These are phyloP conservation scores for Trichomonas gallinae DNA, from an alignment of 208 protist species.

Conservation along the genomic window DNA sequence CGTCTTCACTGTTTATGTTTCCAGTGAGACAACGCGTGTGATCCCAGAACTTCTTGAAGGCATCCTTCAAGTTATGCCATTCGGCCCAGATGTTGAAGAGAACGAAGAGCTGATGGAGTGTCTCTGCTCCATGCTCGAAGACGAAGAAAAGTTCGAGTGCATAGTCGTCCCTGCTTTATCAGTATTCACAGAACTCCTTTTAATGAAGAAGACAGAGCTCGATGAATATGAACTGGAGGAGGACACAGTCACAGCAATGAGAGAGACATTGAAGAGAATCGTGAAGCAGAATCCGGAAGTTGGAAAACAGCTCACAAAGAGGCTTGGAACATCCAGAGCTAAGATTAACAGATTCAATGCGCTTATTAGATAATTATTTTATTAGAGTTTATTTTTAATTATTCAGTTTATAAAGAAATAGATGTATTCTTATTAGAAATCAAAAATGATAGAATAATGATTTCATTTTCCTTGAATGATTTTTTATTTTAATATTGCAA, in stretches of 20 bases:
- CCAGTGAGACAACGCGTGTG: background rate
- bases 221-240: background rate
- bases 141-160: background rate
- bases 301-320: background rate
- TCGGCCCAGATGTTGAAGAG: background rate
- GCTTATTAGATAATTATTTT: background rate
- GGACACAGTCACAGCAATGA: background rate
- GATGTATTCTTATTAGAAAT: too few species aligned
- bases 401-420: too few species aligned
- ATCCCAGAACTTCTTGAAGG: background rate
- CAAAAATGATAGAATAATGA: too few species aligned
- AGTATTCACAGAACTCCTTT: background rate
- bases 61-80: background rate
- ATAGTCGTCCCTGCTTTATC: background rate
- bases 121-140: background rate
- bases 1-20: background rate
- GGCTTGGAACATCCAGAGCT: background rate
- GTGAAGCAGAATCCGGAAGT: background rate
- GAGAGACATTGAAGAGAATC: background rate
- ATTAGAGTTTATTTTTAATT: too few species aligned
- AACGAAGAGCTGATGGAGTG: background rate
- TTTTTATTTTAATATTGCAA: too few species aligned
- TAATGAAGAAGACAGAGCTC: background rate
- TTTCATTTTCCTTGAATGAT: too few species aligned
- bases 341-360: slow-evolving; percentile 23